Conservation (phyloP, 169 alveolate species). For the Cryptosporidium ryanae region DNA sequence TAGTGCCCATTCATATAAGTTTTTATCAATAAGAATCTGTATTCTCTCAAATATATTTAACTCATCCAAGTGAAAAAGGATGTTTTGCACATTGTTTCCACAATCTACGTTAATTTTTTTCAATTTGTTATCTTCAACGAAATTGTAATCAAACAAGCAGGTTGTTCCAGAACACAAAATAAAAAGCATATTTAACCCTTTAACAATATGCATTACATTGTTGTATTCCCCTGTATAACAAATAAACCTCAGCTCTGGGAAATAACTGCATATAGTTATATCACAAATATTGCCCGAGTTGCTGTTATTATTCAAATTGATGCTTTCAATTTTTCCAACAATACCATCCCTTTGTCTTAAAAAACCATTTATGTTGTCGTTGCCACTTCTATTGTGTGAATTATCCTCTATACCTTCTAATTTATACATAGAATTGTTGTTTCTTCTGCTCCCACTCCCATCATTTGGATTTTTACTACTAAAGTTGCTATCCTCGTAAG, state of each 20-base stretch:
- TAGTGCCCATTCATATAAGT: constrained; percentile 69
- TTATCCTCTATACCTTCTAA: constrained; percentile 1
- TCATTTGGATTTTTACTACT: too few species aligned
- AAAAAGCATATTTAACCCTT: constrained; percentile 58
- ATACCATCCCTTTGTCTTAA: too few species aligned
- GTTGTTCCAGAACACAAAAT: constrained; percentile 46
- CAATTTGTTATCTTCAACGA: not conserved
- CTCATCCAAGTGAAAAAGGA: constrained; percentile 42
- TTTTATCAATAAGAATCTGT: constrained; percentile 24
- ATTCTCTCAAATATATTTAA: constrained; percentile 60
- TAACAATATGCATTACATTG: constrained; percentile 48
- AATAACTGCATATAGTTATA: constrained; percentile 52
- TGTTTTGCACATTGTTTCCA: not conserved
- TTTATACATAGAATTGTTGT: not conserved
- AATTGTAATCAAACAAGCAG: not conserved
- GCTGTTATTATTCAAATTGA: not conserved
- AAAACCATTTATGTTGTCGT: too few species aligned
- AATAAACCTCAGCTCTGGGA: constrained; percentile 59
- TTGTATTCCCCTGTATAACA: constrained; percentile 70
- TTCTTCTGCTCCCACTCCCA: not conserved
- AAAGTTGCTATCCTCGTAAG: not conserved
- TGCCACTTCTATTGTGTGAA: too few species aligned
- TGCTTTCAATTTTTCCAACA: not conserved
- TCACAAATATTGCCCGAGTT: constrained; percentile 36
- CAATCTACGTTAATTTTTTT: not conserved